Conservation (phyloP, 345 rosid genomes). For the Hypericum perforatum region DNA sequence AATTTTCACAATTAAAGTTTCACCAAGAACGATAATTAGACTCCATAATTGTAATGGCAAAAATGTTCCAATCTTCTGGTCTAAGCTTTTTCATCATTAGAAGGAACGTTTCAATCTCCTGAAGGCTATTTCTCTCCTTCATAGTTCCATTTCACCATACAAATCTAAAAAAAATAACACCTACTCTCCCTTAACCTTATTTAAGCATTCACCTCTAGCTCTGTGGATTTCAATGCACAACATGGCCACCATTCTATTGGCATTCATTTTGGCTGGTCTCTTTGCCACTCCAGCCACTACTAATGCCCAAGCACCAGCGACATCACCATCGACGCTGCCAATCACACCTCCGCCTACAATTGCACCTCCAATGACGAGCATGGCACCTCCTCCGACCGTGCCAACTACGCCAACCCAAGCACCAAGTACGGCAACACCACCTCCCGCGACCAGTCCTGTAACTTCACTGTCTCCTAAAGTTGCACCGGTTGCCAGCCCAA, state of each 20-base stretch:
- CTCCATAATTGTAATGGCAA: too few relatives aligned
- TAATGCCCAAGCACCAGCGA: constrained; percentile 62
- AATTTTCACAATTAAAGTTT: too few relatives aligned
- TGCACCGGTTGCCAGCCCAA: constrained; percentile 54
- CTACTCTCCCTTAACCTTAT: constrained; percentile 16
- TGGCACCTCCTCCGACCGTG: constrained; percentile 22
- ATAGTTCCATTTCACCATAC: constrained; percentile 36
- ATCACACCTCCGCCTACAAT: constrained; percentile 24
- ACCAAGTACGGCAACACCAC: constrained; percentile 37
- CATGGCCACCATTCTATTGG: constrained; percentile 37
- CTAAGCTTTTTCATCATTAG: constrained; percentile 20
- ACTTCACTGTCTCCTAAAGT: constrained; percentile 49
- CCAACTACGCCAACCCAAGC: constrained; percentile 32
- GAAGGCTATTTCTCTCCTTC: constrained; percentile 43
- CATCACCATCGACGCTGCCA: constrained; percentile 46
- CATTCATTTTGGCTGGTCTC: constrained; percentile 28
- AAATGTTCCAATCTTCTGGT: too few relatives aligned
- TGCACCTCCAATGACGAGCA: constrained; percentile 18
- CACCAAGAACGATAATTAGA: too few relatives aligned
- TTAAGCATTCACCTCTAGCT: constrained; percentile 12
- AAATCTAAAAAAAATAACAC: constrained; percentile 8
- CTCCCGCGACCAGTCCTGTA: constrained; percentile 40
- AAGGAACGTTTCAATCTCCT: constrained; percentile 42
- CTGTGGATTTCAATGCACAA: constrained; percentile 20
- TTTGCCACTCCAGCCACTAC: constrained; percentile 28